Base-by-base conservation (phyloP, 352 stramenopile genomes). In the Globisporangium apiculatum region DNA sequence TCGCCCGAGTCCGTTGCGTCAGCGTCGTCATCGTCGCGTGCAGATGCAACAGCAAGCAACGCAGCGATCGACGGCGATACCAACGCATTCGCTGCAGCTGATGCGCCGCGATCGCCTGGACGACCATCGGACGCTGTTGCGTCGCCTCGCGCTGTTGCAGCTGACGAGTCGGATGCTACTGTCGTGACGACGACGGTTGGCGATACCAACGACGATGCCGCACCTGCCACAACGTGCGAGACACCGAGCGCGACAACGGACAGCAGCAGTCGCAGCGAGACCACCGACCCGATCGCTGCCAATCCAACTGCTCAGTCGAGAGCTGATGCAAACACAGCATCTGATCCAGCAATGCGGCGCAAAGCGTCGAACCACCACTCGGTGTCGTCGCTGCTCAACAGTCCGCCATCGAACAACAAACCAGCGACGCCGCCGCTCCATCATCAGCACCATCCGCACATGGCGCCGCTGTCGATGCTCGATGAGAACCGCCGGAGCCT, bases 351-450 rank as follows among this genome's bases (percentile, higher is more conserved):
- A 31, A 43, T 43, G 40, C 67, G 71, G 18, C 60, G 78, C 35
- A 74, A 71, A 48, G 49, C 67, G 36, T 85, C 72, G 17, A 67
- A 69, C 46, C 76, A 89, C 57, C 76, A 89, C 57, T 88, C 78
- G 9, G 73, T 91, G n/a, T 86, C 82, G 49, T 78, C 81, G 50
- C 69, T 91, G 48, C 64, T 91, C 45, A 91, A 91, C 62, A 88
- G 75, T 50, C 73, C 81, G 14, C 73, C 76, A 36, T 67, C 74
- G 42, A 81, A 82, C 40, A 71, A 77, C 42, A 57, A 65, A 37
- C 54, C 61, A n/a, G 40, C 53, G n/a, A 70, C 68, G 45, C 42
- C 40, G 5, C 54, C 47, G 14, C 11, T 72, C 65, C 49, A 81
- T 43, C 40, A 43, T 67, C 11, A 72, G 66, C 49, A 81, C 11